Percentiles rank a stretch among this genome's conserved stretches.
phyloP scores from a whole-genome alignment of 805 yeast species.

The Lipomyces sp. region DNA sequence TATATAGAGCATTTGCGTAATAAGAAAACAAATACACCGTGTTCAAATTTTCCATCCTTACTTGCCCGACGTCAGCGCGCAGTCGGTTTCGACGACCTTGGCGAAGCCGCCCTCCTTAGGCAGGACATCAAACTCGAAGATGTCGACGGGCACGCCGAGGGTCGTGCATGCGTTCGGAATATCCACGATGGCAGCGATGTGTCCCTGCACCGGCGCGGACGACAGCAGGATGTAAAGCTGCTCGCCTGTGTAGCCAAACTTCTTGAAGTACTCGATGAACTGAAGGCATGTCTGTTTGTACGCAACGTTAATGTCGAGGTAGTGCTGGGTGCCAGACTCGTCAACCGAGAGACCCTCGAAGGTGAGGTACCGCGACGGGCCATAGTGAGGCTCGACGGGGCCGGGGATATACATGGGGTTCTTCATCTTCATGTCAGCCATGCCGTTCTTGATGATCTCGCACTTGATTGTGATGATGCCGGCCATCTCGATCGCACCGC shows the following conservation, averaged over 20 bases:
- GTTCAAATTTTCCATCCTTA: no score
- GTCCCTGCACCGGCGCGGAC: constrained; percentile 52
- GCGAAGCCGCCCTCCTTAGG: constrained; percentile 23
- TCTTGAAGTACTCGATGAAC: constrained; percentile 49
- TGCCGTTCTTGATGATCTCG: constrained; percentile 45
- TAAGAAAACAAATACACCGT: no score
- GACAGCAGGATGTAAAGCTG: constrained; percentile 48
- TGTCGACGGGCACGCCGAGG: constrained; percentile 51
- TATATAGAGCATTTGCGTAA: no score
- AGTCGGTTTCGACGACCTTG: not conserved
- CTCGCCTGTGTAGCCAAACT: constrained; percentile 52
- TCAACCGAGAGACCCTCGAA: constrained; percentile 55
- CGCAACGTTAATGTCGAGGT: constrained; percentile 49
- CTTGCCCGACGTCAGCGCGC: no score
- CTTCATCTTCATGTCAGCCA: constrained; percentile 43
- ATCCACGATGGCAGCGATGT: constrained; percentile 52
- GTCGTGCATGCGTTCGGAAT: constrained; percentile 54
- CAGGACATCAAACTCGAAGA: constrained; percentile 46
- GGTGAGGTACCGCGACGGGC: constrained; percentile 49
- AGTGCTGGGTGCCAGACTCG: constrained; percentile 47
- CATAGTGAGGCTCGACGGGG: constrained; percentile 48
- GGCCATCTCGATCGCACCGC: constrained; percentile 55
- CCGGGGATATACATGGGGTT: constrained; percentile 51
- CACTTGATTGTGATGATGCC: constrained; percentile 47
- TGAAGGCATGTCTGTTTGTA: constrained; percentile 50